phyloP scores from a whole-genome alignment of 2,329 filamentous ascomycete species.

The Cladosporium sp. region DNA sequence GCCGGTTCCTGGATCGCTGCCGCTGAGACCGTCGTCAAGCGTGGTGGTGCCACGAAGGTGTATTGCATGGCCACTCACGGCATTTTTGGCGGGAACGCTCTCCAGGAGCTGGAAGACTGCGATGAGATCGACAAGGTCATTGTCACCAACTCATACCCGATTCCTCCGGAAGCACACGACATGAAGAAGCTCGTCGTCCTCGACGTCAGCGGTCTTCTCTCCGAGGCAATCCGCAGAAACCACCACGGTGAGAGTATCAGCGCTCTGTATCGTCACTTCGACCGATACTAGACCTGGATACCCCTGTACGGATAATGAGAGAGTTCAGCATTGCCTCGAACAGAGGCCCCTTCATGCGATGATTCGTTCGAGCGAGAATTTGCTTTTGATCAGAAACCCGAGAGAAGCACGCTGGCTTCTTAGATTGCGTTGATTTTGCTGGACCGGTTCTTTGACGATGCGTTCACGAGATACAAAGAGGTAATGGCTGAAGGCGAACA shows the following conservation, averaged over 20 bases:
- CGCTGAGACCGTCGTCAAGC: constrained; percentile 92
- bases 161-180: constrained; percentile 65
- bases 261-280: constrained; percentile 42
- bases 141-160: constrained; percentile 95
- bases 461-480: constrained; percentile 1
- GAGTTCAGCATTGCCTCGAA: not conserved
- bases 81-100: constrained; percentile 81
- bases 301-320: not conserved
- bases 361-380: not conserved
- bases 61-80: constrained; percentile 98
- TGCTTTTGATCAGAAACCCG: not conserved
- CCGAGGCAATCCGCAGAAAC: constrained; percentile 90
- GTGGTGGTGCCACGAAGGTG: constrained; percentile 83
- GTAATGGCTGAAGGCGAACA: constrained; percentile 8
- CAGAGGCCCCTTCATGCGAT: not conserved
- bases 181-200: constrained; percentile 82
- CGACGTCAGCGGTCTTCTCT: constrained; percentile 78
- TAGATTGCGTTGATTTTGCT: not conserved
- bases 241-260: constrained; percentile 85
- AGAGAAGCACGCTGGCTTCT: not conserved
- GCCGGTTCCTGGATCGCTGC: constrained; percentile 94
- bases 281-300: constrained; percentile 17
- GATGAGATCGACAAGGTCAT: constrained; percentile 91
- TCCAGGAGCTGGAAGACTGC: constrained; percentile 85
- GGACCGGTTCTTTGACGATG: not conserved